Evolutionary conservation across 108 stramenopile genomes (phyloP).

Genomic region (Nitzschia palea): DNA sequence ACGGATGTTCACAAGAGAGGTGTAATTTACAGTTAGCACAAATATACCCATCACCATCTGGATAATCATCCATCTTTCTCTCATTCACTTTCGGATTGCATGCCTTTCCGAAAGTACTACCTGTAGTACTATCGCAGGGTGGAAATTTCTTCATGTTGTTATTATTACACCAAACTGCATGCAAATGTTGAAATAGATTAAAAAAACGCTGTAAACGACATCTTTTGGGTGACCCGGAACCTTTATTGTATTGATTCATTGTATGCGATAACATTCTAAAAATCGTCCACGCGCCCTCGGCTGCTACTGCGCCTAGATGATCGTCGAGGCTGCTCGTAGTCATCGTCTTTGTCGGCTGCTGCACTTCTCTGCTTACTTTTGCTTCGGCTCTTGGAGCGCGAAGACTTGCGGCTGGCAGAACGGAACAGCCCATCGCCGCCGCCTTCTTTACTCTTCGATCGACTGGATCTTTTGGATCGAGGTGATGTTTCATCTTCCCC

Average conservation of each 20-base stretch:
- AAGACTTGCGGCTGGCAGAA: conserved; percentile 14
- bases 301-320: conserved; percentile 33
- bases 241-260: too few species aligned
- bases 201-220: too few species aligned
- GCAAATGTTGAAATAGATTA: background rate
- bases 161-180: background rate
- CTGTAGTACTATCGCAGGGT: too few species aligned
- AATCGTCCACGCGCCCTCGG: conserved; percentile 25
- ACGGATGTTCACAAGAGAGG: too few species aligned
- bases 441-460: conserved; percentile 24
- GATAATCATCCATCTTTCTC: too few species aligned
- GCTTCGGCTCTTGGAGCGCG: conserved; percentile 29
- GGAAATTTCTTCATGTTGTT: too few species aligned
- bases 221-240: too few species aligned
- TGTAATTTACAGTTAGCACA: too few species aligned
- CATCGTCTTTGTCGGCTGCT: conserved; percentile 13
- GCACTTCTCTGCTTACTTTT: conserved; percentile 31
- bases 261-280: conserved; percentile 10
- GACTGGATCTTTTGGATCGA: conserved; percentile 34
- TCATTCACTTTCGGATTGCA: too few species aligned
- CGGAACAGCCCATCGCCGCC: conserved; percentile 44
- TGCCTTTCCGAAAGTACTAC: too few species aligned
- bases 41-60: too few species aligned
- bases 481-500: conserved; percentile 42
- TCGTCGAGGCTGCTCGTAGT: conserved; percentile 28